phyloP scores from a whole-genome alignment of 129 eudicot species.

The Saussurea involucrata region DNA sequence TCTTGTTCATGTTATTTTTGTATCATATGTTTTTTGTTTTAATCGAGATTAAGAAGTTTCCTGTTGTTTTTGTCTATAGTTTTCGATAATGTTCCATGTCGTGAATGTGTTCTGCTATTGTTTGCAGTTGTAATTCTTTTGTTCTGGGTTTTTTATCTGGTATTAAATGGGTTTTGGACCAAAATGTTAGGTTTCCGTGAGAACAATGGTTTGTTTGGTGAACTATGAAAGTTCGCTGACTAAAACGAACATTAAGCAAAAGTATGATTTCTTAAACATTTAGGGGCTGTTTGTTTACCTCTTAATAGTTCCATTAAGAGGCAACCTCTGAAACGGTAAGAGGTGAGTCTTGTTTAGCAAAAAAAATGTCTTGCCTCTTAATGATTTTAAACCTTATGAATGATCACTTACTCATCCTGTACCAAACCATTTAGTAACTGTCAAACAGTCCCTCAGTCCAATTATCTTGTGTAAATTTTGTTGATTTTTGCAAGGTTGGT shows the following conservation, averaged over 20 bases:
- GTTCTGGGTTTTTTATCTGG: neutral
- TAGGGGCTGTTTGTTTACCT: no score
- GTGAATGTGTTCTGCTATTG: neutral
- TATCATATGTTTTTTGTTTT: conserved; percentile 32
- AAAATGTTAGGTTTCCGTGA: neutral
- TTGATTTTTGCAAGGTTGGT: no score
- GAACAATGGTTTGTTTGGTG: neutral
- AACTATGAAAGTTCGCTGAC: neutral
- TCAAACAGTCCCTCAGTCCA: no score
- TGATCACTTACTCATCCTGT: no score
- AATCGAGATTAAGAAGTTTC: conserved; percentile 2
- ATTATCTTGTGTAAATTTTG: no score
- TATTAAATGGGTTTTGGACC: neutral
- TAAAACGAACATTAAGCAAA: neutral
- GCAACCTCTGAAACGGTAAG: no score
- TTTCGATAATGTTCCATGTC: neutral
- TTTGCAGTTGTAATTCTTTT: neutral
- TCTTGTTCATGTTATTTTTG: conserved; percentile 40
- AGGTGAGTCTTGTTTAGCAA: no score
- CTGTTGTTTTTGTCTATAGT: neutral
- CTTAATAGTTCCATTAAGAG: no score
- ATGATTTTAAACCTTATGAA: no score
- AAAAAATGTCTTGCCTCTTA: no score
- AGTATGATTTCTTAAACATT: neutral
- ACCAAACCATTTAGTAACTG: no score